Percentiles rank a stretch among this genome's conserved stretches.
These are phyloP conservation scores for Saccharomyces jurei DNA, from an alignment of 805 yeast species.

Conservation along the genomic window DNA sequence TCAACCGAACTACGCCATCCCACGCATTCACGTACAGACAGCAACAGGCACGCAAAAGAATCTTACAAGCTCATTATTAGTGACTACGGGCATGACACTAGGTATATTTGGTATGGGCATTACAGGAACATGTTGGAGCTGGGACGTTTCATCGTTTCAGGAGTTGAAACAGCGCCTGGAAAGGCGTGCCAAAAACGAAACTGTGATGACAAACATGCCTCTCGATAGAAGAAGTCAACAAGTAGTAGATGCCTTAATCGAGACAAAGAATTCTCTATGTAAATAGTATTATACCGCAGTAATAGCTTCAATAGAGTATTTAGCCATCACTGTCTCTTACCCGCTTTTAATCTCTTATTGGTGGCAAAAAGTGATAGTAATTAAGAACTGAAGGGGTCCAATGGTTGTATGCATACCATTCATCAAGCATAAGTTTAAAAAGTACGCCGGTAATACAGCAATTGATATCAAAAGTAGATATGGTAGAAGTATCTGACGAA, in stretches of 20 bases:
- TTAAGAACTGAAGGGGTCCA: neutral
- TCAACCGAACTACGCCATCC: conserved; percentile 81
- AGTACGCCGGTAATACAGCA: neutral
- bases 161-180: conserved; percentile 40
- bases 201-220: neutral
- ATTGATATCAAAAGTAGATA: neutral
- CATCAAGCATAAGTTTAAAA: neutral
- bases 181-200: neutral
- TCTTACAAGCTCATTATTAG: conserved; percentile 76
- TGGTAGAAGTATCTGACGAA: conserved; percentile 18
- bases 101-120: conserved; percentile 64
- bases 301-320: neutral
- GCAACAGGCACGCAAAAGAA: conserved; percentile 60
- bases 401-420: neutral
- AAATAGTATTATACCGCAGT: neutral
- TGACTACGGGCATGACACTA: conserved; percentile 69
- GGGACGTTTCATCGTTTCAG: conserved; percentile 57
- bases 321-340: neutral
- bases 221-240: neutral
- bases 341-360: neutral
- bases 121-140: conserved; percentile 72
- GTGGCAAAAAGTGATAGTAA: neutral
- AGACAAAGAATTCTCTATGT: neutral
- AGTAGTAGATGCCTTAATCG: neutral
- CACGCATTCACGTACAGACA: conserved; percentile 24